Evolutionary conservation across 164 flowering plant species (phyloP), one percentile per base, ranked within the genome.

Genomic region (Chloranthus sessilifolius): DNA sequence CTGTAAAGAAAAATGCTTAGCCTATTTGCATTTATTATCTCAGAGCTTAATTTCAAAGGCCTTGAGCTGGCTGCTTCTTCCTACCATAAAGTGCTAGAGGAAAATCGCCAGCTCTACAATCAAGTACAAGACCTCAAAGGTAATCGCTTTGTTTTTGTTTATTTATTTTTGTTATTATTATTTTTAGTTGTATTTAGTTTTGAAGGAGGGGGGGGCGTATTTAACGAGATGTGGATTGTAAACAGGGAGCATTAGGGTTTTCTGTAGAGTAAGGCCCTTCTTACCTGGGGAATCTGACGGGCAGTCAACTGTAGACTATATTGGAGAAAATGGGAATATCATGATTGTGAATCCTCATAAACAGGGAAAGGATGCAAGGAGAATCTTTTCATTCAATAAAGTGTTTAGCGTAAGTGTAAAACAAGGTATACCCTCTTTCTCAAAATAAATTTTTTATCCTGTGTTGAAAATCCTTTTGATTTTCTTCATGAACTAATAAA

Each of bases 121-220:
- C 85, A 80, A 76, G 87, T 90, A 33, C 95, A 84, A 56, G 97
- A 90, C 53, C 82, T 90, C 4, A 90, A 82, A 79, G 97, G 97
- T 86, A 38, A 46, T 1, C 2, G 47, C 25, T 10, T 45, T 24
- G 26, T 46, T 7, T 37, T 39, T 33, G 22, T 27, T 4, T 34
- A 16, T 30, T 36, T 6, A 20, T 17, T 33, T 33, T 14, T 33
- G 36, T 33, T 33, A 33, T 33, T 10, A n/a, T n/a, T n/a, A n/a
- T n/a, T n/a, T n/a, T n/a, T n/a, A 27, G 36, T 6, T 43, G 23
- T 27, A 20, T 33, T 5, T 4, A 47, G 31, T 26, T 42, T 37
- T 9, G 47, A 10, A 41, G 24, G n/a, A 26, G 24, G 24, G 23
- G 36, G 54, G n/a, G 21, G 10, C 35, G 11, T 53, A 16, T 24